Evolutionary conservation across 352 stramenopile genomes (phyloP).

Genomic region (Phytophthora fragariae): DNA sequence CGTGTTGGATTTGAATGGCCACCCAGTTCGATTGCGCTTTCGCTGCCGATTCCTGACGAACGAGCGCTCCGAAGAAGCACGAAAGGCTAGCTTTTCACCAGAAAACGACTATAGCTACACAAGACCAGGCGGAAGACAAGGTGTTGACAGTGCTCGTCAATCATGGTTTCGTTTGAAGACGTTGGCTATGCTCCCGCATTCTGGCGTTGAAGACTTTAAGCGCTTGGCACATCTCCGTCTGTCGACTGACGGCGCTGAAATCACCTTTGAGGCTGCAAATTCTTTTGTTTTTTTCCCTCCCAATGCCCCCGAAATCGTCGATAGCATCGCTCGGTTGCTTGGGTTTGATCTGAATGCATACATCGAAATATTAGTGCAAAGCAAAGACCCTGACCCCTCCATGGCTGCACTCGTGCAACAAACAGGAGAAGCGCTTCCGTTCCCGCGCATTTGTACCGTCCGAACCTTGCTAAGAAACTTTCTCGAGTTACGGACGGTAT

Average conservation of each 20-base stretch:
- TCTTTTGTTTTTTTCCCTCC: constrained; percentile 85
- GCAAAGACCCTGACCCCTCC: constrained; percentile 2
- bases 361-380: constrained; percentile 74
- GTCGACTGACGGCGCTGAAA: constrained; percentile 48
- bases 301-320: constrained; percentile 71
- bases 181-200: not conserved
- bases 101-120: not conserved
- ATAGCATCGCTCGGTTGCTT: constrained; percentile 69
- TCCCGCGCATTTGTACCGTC: constrained; percentile 92
- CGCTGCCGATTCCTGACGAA: constrained; percentile 16
- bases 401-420: not conserved
- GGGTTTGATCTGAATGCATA: constrained; percentile 85
- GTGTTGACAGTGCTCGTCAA: not conserved
- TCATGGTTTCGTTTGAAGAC: constrained; percentile 5
- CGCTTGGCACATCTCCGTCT: constrained; percentile 55
- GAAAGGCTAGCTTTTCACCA: constrained; percentile 1
- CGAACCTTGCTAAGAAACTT: constrained; percentile 91
- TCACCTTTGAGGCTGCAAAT: constrained; percentile 82
- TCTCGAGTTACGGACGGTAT: constrained; percentile 87
- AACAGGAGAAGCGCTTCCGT: constrained; percentile 48
- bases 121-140: not conserved
- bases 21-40: constrained; percentile 29
- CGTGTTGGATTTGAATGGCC: constrained; percentile 28
- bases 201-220: not conserved
- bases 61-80: not conserved